These are phyloP conservation scores for Rhodotorula toruloides DNA, from an alignment of 768 basidiomycete species.

Conservation along the genomic window DNA sequence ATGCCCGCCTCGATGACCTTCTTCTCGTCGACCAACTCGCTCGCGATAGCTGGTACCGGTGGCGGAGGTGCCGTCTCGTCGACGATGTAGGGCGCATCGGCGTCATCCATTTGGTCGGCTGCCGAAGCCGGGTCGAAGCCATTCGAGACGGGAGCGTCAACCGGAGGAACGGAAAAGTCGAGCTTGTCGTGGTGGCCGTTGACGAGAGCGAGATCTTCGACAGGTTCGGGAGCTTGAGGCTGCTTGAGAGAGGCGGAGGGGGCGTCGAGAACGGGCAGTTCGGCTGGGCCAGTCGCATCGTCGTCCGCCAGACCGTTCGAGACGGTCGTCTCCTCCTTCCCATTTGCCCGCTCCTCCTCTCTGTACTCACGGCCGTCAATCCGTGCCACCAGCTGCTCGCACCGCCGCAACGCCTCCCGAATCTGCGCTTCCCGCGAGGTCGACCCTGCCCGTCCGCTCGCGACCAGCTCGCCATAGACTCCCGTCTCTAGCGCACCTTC, in stretches of 20 bases:
- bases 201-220: background rate
- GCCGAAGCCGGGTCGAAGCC: background rate
- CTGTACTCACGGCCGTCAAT: conserved; percentile 23
- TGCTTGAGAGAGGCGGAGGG: background rate
- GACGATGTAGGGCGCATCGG: conserved; percentile 20
- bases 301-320: background rate
- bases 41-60: background rate
- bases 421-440: background rate
- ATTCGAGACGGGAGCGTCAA: background rate
- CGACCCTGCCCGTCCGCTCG: background rate
- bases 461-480: conserved; percentile 20
- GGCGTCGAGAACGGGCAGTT: conserved; percentile 10
- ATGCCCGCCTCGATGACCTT: background rate
- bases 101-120: background rate
- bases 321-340: background rate
- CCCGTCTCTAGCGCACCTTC: conserved; percentile 15
- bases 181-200: background rate
- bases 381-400: conserved; percentile 18
- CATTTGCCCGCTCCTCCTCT: background rate
- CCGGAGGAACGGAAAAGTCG: background rate
- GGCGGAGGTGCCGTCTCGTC: conserved; percentile 10
- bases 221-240: too few species aligned
- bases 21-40: background rate
- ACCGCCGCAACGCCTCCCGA: conserved; percentile 12
- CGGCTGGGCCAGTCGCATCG: background rate